Evolutionary conservation across 1,139 yeast genomes (phyloP).

Genomic region (Yamadazyma aaseri): DNA sequence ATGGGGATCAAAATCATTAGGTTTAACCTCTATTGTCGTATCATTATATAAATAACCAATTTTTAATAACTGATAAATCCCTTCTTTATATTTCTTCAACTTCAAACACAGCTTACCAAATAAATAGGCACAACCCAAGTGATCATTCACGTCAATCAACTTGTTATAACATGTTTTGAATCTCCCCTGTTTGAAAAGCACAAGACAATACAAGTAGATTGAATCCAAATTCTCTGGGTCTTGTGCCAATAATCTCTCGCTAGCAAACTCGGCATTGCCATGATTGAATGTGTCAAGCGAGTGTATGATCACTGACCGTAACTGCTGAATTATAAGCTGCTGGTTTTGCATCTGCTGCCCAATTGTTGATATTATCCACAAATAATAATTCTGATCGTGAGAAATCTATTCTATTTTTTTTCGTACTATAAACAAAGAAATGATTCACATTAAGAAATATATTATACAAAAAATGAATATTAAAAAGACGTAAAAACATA

Average conservation of each 20-base stretch:
- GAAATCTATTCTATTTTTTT: background rate
- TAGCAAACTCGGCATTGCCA: conserved; percentile 75
- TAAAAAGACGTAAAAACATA: conserved; percentile 1
- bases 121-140: conserved; percentile 69
- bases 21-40: conserved; percentile 13
- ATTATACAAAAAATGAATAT: background rate
- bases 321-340: conserved; percentile 34
- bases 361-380: conserved; percentile 2
- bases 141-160: conserved; percentile 39
- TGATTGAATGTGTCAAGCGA: conserved; percentile 70
- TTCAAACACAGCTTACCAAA: conserved; percentile 66
- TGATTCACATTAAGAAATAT: background rate
- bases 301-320: conserved; percentile 61
- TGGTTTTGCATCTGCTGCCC: conserved; percentile 18
- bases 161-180: conserved; percentile 60
- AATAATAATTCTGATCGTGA: background rate
- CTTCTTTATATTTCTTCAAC: conserved; percentile 58
- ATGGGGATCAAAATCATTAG: conserved; percentile 8
- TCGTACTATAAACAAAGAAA: no score
- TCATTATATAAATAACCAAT: conserved; percentile 37
- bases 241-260: conserved; percentile 68
- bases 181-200: conserved; percentile 53
- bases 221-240: conserved; percentile 52
- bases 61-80: conserved; percentile 54
- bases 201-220: conserved; percentile 61